Conservation (phyloP, 176 grass and related monocot genomes). For the Pharus latifolius region DNA sequence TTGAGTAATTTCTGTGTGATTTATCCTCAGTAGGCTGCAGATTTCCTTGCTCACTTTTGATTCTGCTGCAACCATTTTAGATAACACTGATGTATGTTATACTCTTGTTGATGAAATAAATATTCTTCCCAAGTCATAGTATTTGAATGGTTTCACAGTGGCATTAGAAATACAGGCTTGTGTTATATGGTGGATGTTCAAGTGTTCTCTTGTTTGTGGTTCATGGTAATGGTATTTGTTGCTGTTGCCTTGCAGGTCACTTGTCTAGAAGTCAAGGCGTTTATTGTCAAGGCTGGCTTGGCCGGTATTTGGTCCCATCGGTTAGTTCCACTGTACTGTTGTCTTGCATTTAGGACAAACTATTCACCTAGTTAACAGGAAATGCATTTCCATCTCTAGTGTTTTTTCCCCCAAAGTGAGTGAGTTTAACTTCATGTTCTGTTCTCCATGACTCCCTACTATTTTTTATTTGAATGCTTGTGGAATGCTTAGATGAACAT, state of each 20-base stretch:
- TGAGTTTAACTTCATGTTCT: background rate
- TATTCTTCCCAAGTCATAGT: background rate
- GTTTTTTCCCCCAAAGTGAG: background rate
- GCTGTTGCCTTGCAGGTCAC: background rate
- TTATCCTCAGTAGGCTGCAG: too few relatives aligned
- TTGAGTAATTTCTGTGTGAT: too few relatives aligned
- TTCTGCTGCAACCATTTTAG: background rate
- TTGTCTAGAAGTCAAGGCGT: background rate
- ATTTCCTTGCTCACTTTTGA: too few relatives aligned
- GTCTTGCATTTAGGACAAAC: background rate
- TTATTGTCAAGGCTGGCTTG: constrained; percentile 1
- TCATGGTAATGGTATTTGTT: too few relatives aligned
- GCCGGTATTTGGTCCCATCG: background rate
- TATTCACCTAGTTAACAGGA: background rate
- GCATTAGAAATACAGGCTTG: background rate
- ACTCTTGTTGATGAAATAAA: background rate
- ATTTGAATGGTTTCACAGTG: background rate
- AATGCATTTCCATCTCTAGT: too few relatives aligned
- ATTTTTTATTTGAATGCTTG: too few relatives aligned
- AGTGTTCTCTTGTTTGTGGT: background rate
- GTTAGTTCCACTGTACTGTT: constrained; percentile 2
- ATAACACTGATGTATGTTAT: background rate
- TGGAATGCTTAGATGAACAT: background rate
- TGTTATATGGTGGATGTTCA: too few relatives aligned
- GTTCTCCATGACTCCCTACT: too few relatives aligned